Conservation (phyloP, 2,329 filamentous ascomycete genomes). For the Colletotrichum tofieldiae region DNA sequence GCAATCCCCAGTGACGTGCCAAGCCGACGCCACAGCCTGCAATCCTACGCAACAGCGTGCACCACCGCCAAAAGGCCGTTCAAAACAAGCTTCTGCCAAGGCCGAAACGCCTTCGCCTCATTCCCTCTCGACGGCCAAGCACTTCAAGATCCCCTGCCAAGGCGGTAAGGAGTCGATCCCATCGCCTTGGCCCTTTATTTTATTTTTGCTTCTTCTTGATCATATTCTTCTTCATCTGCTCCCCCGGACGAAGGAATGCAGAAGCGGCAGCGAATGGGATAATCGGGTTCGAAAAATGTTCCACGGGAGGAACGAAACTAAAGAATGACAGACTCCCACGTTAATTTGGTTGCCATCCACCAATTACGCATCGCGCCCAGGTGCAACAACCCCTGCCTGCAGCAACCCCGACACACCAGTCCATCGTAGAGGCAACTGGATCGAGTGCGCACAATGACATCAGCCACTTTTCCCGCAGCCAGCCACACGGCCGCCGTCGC, state of each 20-base stretch:
- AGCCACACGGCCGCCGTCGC: background rate
- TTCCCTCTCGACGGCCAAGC: background rate
- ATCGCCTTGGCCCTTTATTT: slow-evolving; percentile 27
- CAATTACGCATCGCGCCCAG: background rate
- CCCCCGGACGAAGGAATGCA: background rate
- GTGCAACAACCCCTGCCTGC: background rate
- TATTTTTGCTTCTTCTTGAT: background rate
- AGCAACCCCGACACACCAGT: too few relatives aligned
- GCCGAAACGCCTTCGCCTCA: background rate
- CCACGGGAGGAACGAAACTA: background rate
- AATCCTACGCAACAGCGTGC: slow-evolving; percentile 7
- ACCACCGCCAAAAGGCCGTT: background rate
- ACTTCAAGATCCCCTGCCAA: slow-evolving; percentile 16
- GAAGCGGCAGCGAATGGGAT: background rate
- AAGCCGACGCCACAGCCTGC: slow-evolving; percentile 31
- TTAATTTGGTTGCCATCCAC: background rate
- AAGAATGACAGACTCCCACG: too few relatives aligned
- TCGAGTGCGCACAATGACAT: slow-evolving; percentile 12
- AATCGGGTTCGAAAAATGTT: too few relatives aligned
- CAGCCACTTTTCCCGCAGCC: background rate
- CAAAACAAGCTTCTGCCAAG: slow-evolving; percentile 43
- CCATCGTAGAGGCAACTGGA: background rate
- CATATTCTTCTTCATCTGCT: background rate
- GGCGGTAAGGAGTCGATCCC: slow-evolving; percentile 23
- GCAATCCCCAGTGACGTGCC: slow-evolving; percentile 36